Conservation (phyloP, 2,329 filamentous ascomycete genomes). For the Colletotrichum gloeosporioides region DNA sequence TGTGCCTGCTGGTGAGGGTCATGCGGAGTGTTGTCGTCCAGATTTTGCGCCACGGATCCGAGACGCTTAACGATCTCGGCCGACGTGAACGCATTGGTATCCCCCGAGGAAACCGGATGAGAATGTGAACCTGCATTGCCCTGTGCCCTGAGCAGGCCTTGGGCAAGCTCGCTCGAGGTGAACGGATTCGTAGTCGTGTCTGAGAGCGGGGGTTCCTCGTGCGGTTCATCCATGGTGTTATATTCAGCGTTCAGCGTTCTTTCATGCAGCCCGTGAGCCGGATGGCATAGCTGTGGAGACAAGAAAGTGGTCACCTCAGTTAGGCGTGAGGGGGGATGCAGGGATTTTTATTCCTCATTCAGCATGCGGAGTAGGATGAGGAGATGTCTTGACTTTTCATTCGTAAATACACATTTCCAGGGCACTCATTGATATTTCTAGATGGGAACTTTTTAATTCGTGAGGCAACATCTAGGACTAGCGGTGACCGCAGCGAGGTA, state of each 20-base stretch:
- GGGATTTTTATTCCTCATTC: not conserved
- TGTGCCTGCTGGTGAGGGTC: not conserved
- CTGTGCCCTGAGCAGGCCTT: not conserved
- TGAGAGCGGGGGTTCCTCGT: not conserved
- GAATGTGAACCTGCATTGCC: not conserved
- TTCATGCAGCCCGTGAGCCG: not conserved
- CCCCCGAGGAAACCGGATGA: not conserved
- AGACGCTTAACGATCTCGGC: not conserved
- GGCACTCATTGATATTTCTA: too few species aligned
- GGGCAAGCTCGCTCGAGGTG: not conserved
- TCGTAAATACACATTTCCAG: too few species aligned
- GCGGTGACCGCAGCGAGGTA: not conserved
- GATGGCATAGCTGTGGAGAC: not conserved
- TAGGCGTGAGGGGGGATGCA: not conserved
- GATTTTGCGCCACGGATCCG: not conserved
- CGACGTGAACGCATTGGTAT: not conserved
- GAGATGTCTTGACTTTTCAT: too few species aligned
- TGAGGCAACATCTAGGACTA: not conserved
- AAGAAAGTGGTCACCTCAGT: not conserved
- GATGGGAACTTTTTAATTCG: not conserved
- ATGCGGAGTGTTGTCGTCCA: not conserved
- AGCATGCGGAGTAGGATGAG: not conserved
- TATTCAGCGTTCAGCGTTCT: not conserved
- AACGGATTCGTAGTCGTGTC: not conserved
- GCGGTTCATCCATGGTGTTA: not conserved